Evolutionary conservation across 768 basidiomycete species (phyloP).

Genomic region (Lactarius indigo): DNA sequence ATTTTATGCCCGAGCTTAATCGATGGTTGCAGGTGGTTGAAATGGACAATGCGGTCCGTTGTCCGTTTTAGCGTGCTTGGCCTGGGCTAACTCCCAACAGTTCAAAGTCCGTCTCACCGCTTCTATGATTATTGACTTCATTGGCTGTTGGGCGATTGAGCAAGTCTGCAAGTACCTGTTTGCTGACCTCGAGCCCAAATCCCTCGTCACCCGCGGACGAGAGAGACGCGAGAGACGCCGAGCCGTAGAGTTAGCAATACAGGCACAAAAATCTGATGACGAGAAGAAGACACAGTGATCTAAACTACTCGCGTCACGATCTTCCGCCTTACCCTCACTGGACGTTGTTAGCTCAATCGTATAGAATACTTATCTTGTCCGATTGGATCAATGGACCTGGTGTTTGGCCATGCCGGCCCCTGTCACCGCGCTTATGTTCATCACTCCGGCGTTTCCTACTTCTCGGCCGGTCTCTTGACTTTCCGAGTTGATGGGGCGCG

Average conservation of each 20-base stretch:
- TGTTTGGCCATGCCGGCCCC: conserved; percentile 7
- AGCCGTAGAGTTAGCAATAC: conserved; percentile 34
- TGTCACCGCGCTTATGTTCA: neutral
- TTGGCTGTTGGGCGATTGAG: conserved; percentile 84
- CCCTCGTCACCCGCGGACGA: conserved; percentile 78
- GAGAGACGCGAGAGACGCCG: conserved; percentile 70
- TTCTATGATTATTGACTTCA: conserved; percentile 86
- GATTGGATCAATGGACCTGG: conserved; percentile 19
- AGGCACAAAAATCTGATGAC: conserved; percentile 23
- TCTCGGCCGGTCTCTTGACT: conserved; percentile 9
- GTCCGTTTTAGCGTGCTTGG: neutral
- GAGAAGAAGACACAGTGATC: conserved; percentile 38
- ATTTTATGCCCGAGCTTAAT: conserved; percentile 93
- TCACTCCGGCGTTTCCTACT: conserved; percentile 14
- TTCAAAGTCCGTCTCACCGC: conserved; percentile 78
- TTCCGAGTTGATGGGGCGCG: conserved; percentile 21
- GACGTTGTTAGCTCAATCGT: conserved; percentile 21
- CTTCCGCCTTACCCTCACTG: conserved; percentile 7
- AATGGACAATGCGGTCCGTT: conserved; percentile 71
- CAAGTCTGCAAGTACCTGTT: conserved; percentile 79
- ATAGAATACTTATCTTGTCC: conserved; percentile 23
- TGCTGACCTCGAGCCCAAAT: conserved; percentile 82
- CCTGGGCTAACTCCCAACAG: conserved; percentile 39
- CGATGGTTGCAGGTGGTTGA: conserved; percentile 96
- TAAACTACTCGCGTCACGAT: conserved; percentile 13